Base-by-base conservation (phyloP, 805 yeast genomes). In the Starmerella vitae region DNA sequence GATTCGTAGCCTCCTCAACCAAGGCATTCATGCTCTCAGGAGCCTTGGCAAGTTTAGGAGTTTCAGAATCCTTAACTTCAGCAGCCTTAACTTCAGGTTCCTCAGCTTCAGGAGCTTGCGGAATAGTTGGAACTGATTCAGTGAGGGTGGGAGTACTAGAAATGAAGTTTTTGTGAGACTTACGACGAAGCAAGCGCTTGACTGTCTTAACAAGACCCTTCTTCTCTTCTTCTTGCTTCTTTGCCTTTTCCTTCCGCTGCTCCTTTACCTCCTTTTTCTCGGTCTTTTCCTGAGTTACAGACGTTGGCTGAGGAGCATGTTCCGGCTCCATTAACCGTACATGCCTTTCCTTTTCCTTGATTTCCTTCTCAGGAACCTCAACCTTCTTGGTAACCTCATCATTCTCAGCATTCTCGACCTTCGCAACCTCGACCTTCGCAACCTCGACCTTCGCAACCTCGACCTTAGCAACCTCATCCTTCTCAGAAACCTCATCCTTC, bases 141-240 rank as follows among this genome's bases (percentile, higher is more conserved):
- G n/a, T n/a, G n/a, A n/a, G n/a, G n/a, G n/a, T n/a, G n/a, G n/a
- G n/a, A n/a, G n/a, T n/a, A n/a, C n/a, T n/a, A n/a, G n/a, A n/a
- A n/a, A n/a, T n/a, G n/a, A n/a, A n/a, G n/a, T n/a, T n/a, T 15
- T 35, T 35, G 2, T 30, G 22, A 7, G 20, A 17, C 3, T 28
- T 20, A 4, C 34, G 33, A 9, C 27, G 20, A 33, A 32, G 30
- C 15, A 36, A 17, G 18, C 27, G 20, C 26, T 36, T 36, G 13
- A 36, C 39, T 1, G 22, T 30, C 18, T 30, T 30, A 5, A 36
- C 34, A 4, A 36, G 12, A n/a, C n/a, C 34, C 9, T 7, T 8
- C 25, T 31, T 20, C n/a, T 31, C n/a, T 13, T 7, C 34, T 8
- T 9, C 13, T 12, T 14, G 9, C 27, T 24, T 13, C 9, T 13